These are phyloP conservation scores for Talaromyces albobiverticillius DNA, from an alignment of 2,329 filamentous ascomycete genomes.

Conservation along the genomic window DNA sequence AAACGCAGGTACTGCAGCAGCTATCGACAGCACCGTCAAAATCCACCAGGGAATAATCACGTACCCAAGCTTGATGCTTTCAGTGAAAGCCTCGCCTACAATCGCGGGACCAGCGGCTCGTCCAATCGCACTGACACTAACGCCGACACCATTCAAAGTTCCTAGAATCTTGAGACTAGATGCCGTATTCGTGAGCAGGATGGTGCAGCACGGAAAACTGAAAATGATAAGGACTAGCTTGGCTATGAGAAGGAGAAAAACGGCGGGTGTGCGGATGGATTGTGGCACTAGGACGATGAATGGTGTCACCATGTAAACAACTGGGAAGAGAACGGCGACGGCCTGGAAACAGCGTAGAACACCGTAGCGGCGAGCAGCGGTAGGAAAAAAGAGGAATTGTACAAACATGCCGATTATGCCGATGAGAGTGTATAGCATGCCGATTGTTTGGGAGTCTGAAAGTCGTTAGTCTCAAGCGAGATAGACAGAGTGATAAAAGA, in stretches of 20 bases:
- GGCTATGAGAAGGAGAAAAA: conserved; percentile 66
- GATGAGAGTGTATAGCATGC: conserved; percentile 79
- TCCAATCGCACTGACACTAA: conserved; percentile 75
- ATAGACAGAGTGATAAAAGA: neutral
- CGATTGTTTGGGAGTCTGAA: conserved; percentile 71
- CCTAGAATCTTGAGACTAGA: conserved; percentile 72
- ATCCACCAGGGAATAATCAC: conserved; percentile 80
- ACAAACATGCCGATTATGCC: conserved; percentile 74
- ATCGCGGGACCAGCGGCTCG: conserved; percentile 74
- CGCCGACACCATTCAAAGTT: conserved; percentile 88
- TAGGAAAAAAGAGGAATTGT: conserved; percentile 84
- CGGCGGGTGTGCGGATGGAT: conserved; percentile 53
- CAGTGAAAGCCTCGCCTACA: conserved; percentile 69
- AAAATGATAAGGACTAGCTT: conserved; percentile 78
- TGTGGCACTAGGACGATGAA: conserved; percentile 66
- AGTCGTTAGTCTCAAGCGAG: conserved; percentile 9
- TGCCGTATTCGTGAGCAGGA: conserved; percentile 86
- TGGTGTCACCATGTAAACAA: conserved; percentile 77
- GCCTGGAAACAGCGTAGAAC: conserved; percentile 69
- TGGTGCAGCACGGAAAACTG: conserved; percentile 84
- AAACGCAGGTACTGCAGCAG: conserved; percentile 70
- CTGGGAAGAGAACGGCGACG: conserved; percentile 66
- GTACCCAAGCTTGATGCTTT: conserved; percentile 72
- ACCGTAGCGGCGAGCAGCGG: conserved; percentile 68
- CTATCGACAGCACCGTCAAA: conserved; percentile 59